A percentile compares a stretch with the other conserved stretches of the same genome.
Conservation (phyloP, 2,329 filamentous ascomycete genomes). For the Exophiala alcalophila region DNA sequence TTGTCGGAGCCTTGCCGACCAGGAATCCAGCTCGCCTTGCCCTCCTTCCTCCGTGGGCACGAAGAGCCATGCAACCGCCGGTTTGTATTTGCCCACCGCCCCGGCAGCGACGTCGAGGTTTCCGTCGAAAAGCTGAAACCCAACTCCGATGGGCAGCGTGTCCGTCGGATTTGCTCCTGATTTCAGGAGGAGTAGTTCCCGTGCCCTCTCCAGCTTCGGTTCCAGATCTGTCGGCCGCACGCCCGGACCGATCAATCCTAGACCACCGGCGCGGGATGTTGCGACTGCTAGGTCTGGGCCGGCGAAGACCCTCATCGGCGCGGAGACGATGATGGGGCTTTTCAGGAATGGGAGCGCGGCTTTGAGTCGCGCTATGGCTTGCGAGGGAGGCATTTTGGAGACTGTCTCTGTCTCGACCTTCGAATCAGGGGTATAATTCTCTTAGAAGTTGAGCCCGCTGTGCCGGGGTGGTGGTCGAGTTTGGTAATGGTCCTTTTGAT, state of each 20-base stretch:
- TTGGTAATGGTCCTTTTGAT: no score
- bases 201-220: conserved; percentile 31
- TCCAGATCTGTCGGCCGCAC: conserved; percentile 40
- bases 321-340: conserved; percentile 52
- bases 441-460: no score
- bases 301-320: conserved; percentile 66
- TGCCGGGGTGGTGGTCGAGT: no score
- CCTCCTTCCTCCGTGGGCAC: conserved; percentile 31
- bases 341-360: conserved; percentile 7
- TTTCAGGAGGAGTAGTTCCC: conserved; percentile 24
- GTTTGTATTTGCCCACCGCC: conserved; percentile 33
- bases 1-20: conserved; percentile 44
- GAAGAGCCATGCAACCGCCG: conserved; percentile 41
- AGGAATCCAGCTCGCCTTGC: conserved; percentile 36
- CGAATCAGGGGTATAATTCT: no score
- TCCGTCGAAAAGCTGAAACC: conserved; percentile 37
- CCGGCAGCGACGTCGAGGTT: conserved; percentile 18
- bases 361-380: conserved; percentile 7
- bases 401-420: no score
- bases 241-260: conserved; percentile 57
- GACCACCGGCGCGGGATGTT: conserved; percentile 54
- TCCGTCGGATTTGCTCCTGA: conserved; percentile 6
- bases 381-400: conserved; percentile 4
- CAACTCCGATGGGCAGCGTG: conserved; percentile 39
- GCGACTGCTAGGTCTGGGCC: conserved; percentile 56